Conservation (phyloP, 192 early-diverging fungal genomes). For the Geranomyces michiganensis region DNA sequence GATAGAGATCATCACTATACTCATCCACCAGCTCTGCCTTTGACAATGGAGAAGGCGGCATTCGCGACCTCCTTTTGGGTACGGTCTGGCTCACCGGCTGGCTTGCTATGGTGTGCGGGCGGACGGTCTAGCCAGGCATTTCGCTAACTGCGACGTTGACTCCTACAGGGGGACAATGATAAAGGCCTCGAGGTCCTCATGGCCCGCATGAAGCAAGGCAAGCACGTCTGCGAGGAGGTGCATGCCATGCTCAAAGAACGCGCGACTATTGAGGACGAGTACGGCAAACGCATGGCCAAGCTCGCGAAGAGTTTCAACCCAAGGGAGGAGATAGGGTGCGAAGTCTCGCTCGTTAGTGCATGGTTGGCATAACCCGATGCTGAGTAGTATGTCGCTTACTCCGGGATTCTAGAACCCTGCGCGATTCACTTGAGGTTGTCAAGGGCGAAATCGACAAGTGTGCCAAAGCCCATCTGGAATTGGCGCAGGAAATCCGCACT, state of each 20-base stretch:
- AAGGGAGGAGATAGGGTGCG: conserved; percentile 55
- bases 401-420: conserved; percentile 42
- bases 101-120: not conserved
- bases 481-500: conserved; percentile 52
- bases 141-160: not conserved
- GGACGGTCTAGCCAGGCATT: not conserved
- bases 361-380: not conserved
- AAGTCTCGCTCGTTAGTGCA: not conserved
- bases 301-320: conserved; percentile 54
- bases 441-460: conserved; percentile 50
- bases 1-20: too few relatives aligned
- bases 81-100: not conserved
- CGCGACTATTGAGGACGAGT: conserved; percentile 60
- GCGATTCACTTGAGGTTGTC: conserved; percentile 54
- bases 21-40: not conserved
- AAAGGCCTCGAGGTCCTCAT: conserved; percentile 54
- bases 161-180: conserved; percentile 50
- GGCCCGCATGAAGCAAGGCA: conserved; percentile 50
- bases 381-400: too few relatives aligned
- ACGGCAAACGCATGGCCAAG: conserved; percentile 53
- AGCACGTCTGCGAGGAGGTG: conserved; percentile 55
- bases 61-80: conserved; percentile 53
- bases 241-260: conserved; percentile 50
- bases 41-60: conserved; percentile 23
- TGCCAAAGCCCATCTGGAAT: conserved; percentile 48